Evolutionary conservation across 2,329 filamentous ascomycete species (phyloP).

Genomic region (Arthrocladium fulminans): DNA sequence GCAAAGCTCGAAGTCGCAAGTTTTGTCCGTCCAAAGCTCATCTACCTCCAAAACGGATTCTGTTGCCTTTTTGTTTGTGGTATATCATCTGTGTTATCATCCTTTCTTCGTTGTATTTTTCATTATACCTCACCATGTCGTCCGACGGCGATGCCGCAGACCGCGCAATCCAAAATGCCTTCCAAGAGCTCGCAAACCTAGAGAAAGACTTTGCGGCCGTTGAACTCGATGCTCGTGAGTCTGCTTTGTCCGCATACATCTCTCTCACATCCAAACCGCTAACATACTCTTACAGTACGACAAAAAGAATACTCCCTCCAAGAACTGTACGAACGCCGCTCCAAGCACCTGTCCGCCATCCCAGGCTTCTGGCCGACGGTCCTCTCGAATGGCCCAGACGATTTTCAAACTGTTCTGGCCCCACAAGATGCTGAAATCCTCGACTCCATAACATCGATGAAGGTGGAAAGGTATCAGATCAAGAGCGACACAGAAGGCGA

Average conservation of each 20-base stretch:
- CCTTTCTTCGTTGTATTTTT: neutral
- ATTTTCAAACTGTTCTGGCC: constrained; percentile 82
- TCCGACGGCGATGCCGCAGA: neutral
- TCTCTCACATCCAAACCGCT: neutral
- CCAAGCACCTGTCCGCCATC: constrained; percentile 61
- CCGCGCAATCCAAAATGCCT: constrained; percentile 16
- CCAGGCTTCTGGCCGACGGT: constrained; percentile 92
- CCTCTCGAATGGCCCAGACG: constrained; percentile 73
- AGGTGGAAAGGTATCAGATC: constrained; percentile 74
- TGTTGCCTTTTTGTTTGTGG: too few species aligned
- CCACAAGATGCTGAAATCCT: constrained; percentile 53
- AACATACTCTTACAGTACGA: constrained; percentile 12
- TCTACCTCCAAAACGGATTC: too few species aligned
- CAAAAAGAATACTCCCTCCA: constrained; percentile 18
- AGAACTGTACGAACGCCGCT: constrained; percentile 68
- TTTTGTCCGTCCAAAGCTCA: too few species aligned
- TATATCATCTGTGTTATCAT: too few species aligned
- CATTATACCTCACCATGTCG: neutral
- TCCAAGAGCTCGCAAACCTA: constrained; percentile 60
- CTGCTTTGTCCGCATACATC: neutral
- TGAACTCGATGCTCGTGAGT: constrained; percentile 73
- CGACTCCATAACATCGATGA: constrained; percentile 57
- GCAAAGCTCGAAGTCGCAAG: too few species aligned
- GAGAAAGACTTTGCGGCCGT: constrained; percentile 77
- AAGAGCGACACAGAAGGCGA: constrained; percentile 53